A percentile compares a stretch with the other conserved stretches of the same genome.
Evolutionary conservation across 192 early-diverging fungal genomes (phyloP).

Genomic region (Helicostylum pulchrum): DNA sequence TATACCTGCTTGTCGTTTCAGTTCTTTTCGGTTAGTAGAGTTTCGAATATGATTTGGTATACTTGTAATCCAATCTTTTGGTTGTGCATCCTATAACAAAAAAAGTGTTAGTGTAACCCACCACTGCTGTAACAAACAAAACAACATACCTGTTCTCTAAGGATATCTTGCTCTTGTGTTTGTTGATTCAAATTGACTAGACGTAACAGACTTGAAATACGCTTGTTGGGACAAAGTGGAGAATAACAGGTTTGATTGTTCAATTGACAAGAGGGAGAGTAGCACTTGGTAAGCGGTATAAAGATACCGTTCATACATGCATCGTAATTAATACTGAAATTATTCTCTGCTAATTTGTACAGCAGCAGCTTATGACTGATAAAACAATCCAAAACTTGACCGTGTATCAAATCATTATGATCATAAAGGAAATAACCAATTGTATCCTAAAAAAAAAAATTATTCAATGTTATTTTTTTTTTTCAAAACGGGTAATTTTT

Average conservation of each 20-base stretch:
- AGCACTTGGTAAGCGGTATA: slow-evolving; percentile 13
- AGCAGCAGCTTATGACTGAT: not conserved
- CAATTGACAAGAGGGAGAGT: slow-evolving; percentile 14
- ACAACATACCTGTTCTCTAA: not conserved
- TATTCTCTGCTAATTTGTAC: too few species aligned
- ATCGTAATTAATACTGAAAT: not conserved
- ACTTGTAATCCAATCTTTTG: not conserved
- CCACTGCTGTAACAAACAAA: not conserved
- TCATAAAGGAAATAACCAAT: slow-evolving; percentile 6
- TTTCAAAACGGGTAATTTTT: not conserved
- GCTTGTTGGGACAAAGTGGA: slow-evolving; percentile 8
- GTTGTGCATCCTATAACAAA: not conserved
- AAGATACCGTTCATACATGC: not conserved
- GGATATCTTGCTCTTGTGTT: not conserved
- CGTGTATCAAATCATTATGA: not conserved
- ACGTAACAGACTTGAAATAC: not conserved
- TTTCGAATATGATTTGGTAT: not conserved
- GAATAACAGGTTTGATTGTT: not conserved
- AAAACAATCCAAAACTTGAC: slow-evolving; percentile 5
- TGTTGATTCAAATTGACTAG: not conserved
- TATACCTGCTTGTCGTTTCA: slow-evolving; percentile 25
- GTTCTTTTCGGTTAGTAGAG: slow-evolving; percentile 1
- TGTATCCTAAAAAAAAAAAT: not conserved
- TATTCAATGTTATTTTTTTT: not conserved
- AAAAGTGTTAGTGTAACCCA: not conserved